Evolutionary conservation across 2,329 filamentous ascomycete species (phyloP), one percentile per base, ranked within the genome.

Genomic region (Botrytis porri): DNA sequence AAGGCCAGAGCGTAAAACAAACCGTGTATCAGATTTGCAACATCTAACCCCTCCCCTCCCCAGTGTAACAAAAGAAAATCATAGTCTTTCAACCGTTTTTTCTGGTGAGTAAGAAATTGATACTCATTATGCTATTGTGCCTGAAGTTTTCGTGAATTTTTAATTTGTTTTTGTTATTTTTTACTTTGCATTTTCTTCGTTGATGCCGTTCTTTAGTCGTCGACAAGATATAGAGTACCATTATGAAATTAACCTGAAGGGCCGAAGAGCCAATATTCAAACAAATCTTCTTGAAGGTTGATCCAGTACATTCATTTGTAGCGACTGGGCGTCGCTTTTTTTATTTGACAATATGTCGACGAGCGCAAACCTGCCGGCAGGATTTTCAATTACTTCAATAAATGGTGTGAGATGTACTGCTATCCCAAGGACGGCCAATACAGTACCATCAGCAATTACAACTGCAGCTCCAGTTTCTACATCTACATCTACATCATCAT

Each of bases 321-420:
- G 76, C 75, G 76, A 77, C 77, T 75, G 75, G 73, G 74, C 70
- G 74, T 79, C 77, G 77, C 76, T 70, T 74, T 74, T 74, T 75
- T 51, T 63, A 57, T 57, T 72, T 73, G 75, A 77, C 77, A 81
- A 76, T 73, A 87, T 87, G 85, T 83, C 79, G 75, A 79, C 77
- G 35, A 76, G 71, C 66, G 70, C 77, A 66, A 79, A 76, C 79
- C 83, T 86, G 79, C 83, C 82, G 75, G 80, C 81, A 78, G 84
- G 85, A 78, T 84, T 84, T 74, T 84, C 85, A 74, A 83, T 86
- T 73, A 88, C 86, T 71, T 84, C 80, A 66, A 82, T 88, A 71
- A 80, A 83, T 73, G 86, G 85, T 69, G 85, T 83, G 79, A 83
- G 84, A 80, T 88, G 87, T 82, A 88, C 87, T 77, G 86, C 85